Conservation (phyloP, 1,284 basidiomycete genomes). For the Trichosporon coremiiforme region DNA sequence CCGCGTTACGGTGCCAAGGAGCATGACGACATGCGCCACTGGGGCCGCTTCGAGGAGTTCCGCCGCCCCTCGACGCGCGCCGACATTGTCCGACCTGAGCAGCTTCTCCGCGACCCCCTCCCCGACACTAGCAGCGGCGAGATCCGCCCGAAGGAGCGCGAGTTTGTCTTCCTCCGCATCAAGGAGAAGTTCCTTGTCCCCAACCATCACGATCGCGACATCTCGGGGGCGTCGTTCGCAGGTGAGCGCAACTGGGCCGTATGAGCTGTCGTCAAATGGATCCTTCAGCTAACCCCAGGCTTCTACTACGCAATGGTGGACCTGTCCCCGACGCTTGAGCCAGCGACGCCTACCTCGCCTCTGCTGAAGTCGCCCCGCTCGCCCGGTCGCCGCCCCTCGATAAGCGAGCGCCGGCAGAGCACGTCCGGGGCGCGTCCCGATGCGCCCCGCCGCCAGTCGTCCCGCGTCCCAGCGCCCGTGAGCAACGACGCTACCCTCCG, state of each 20-base stretch:
- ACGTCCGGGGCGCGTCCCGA: slow-evolving; percentile 25
- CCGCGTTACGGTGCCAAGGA: slow-evolving; percentile 78
- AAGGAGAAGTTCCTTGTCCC: slow-evolving; percentile 95
- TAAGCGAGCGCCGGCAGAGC: slow-evolving; percentile 26
- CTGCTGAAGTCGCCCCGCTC: slow-evolving; percentile 31
- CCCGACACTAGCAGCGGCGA: slow-evolving; percentile 41
- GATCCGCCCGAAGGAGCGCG: slow-evolving; percentile 47
- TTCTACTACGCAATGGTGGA: slow-evolving; percentile 71
- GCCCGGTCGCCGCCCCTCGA: slow-evolving; percentile 26
- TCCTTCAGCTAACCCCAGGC: slow-evolving; percentile 61
- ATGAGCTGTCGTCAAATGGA: too few relatives aligned
- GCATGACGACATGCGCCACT: slow-evolving; percentile 84
- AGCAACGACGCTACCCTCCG: slow-evolving; percentile 46
- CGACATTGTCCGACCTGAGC: slow-evolving; percentile 69
- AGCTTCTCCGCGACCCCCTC: slow-evolving; percentile 66
- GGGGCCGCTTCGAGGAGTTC: slow-evolving; percentile 89
- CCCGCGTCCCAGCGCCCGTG: slow-evolving; percentile 33
- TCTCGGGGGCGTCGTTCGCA: slow-evolving; percentile 92
- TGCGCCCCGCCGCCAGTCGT: slow-evolving; percentile 32
- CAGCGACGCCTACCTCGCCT: slow-evolving; percentile 38
- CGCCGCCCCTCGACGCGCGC: slow-evolving; percentile 62
- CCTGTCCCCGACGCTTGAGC: slow-evolving; percentile 45
- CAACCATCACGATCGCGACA: slow-evolving; percentile 88
- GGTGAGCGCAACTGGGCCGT: too few relatives aligned
- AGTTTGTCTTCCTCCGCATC: slow-evolving; percentile 83